A percentile compares a stretch with the other conserved stretches of the same genome.
Evolutionary conservation across 805 yeast genomes (phyloP).

Genomic region (Candida khao-thaluensis): DNA sequence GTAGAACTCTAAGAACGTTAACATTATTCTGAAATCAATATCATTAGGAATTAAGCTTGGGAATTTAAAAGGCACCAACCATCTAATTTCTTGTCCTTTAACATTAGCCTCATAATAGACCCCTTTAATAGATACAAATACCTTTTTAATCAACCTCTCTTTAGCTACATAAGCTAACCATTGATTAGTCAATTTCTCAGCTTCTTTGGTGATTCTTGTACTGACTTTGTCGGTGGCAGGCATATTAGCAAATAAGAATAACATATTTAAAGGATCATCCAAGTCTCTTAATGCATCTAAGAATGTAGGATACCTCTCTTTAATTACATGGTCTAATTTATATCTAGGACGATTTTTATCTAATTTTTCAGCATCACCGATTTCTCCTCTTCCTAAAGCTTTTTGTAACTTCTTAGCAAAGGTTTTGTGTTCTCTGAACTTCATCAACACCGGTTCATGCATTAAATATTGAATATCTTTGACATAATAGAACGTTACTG

Average conservation of each 20-base stretch:
- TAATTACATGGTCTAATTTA: conserved; percentile 84
- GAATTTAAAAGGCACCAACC: conserved; percentile 97
- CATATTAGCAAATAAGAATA: conserved; percentile 89
- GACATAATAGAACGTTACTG: conserved; percentile 87
- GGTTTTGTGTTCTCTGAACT: conserved; percentile 93
- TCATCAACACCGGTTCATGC: conserved; percentile 90
- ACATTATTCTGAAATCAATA: conserved; percentile 94
- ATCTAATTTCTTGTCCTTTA: conserved; percentile 88
- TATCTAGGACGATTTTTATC: conserved; percentile 81
- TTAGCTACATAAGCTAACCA: conserved; percentile 94
- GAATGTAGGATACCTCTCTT: conserved; percentile 94
- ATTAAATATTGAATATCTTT: conserved; percentile 92
- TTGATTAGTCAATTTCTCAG: conserved; percentile 82
- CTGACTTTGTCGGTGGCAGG: conserved; percentile 88
- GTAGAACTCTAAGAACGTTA: conserved; percentile 93
- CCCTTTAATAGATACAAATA: conserved; percentile 95
- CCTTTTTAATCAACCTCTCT: conserved; percentile 79
- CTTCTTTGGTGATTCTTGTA: conserved; percentile 81
- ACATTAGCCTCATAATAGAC: conserved; percentile 90
- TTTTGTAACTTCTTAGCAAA: conserved; percentile 87
- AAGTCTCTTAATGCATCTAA: conserved; percentile 88
- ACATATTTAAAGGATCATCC: conserved; percentile 94
- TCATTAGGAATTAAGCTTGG: conserved; percentile 94
- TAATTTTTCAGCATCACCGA: conserved; percentile 80
- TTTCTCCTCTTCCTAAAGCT: conserved; percentile 90